Base-by-base conservation (phyloP, 306 rosid species). In the Luffa aegyptiaca region DNA sequence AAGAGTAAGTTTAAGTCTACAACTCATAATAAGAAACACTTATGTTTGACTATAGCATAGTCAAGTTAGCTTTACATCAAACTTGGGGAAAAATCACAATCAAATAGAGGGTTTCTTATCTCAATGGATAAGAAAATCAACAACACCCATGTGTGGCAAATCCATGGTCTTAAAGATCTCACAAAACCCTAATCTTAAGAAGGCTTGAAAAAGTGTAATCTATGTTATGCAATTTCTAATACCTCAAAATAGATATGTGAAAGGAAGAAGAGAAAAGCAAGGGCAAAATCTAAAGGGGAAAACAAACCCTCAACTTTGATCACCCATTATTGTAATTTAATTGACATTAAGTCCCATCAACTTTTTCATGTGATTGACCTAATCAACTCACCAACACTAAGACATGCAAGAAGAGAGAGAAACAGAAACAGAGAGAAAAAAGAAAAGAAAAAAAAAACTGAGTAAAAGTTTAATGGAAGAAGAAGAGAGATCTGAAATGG, bases 381-480 rank as follows among this genome's bases (percentile, higher is more conserved):
- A 39, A 66, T 39, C 33, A 66, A 18, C 49, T 39, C 74, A 66
- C 10, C 8, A 39, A 39, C 49, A 8, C 49, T 51, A 66, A 66
- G 74, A 66, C 49, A 69, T 44, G 75, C 75, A 69, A 69, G 75
- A 69, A 20, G 75, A 69, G 52, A 44, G 75, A 69, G 75, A 69
- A 42, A 26, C 31, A 26, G 31, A 26, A 26, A 26, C 31, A 26
- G 31, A 26, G 31, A 26, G 31, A 26, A 26, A 26, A 26, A 26
- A 26, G 31, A 48, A 1, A 26, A 3, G 8, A 2, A 21, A 20
- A 3, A 57, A 20, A 57, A 5, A 64, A 2, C 7, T 64, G 44
- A 12, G 17, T 10, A 62, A 62, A 35, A 33, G 4, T 33, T 13
- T 12, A 6, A 6, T 18, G 1, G 17, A 11, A 1, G 26, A 17